Conservation (phyloP, 345 rosid genomes). For the Pugionium dolabratum region DNA sequence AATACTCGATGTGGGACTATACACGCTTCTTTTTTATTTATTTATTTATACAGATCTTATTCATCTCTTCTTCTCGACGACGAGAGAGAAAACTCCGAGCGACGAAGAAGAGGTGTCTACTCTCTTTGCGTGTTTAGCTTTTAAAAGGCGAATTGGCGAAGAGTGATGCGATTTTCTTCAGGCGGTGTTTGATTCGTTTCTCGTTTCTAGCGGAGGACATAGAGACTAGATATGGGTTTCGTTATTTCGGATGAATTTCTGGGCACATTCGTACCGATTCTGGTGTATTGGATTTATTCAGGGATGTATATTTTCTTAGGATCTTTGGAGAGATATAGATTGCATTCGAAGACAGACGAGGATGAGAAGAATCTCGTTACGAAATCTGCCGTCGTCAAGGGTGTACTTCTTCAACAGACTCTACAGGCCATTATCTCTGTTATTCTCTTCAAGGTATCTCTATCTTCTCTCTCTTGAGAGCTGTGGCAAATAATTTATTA, state of each 20-base stretch:
- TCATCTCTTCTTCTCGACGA: conserved; percentile 14
- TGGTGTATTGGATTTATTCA: conserved; percentile 83
- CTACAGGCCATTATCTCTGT: conserved; percentile 74
- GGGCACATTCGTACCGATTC: conserved; percentile 74
- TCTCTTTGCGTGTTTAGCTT: conserved; percentile 31
- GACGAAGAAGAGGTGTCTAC: conserved; percentile 16
- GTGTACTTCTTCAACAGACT: conserved; percentile 83
- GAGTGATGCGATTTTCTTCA: conserved; percentile 26
- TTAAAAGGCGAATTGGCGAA: conserved; percentile 14
- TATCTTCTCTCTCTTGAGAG: not conserved
- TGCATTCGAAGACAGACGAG: conserved; percentile 78
- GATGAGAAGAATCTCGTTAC: conserved; percentile 83
- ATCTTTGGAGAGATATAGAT: conserved; percentile 58
- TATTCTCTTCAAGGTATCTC: conserved; percentile 63
- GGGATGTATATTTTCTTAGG: conserved; percentile 67
- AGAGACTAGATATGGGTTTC: conserved; percentile 45
- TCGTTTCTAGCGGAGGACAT: not conserved
- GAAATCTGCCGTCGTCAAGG: conserved; percentile 69
- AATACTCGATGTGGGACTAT: too few relatives aligned
- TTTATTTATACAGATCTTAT: conserved; percentile 9
- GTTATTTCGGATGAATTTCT: conserved; percentile 70
- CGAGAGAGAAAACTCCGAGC: conserved; percentile 18
- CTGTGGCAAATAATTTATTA: not conserved
- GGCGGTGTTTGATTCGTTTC: conserved; percentile 27
- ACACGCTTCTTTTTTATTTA: too few relatives aligned